phyloP scores from a whole-genome alignment of 306 rosid species.

The Ormosia semicastrata region DNA sequence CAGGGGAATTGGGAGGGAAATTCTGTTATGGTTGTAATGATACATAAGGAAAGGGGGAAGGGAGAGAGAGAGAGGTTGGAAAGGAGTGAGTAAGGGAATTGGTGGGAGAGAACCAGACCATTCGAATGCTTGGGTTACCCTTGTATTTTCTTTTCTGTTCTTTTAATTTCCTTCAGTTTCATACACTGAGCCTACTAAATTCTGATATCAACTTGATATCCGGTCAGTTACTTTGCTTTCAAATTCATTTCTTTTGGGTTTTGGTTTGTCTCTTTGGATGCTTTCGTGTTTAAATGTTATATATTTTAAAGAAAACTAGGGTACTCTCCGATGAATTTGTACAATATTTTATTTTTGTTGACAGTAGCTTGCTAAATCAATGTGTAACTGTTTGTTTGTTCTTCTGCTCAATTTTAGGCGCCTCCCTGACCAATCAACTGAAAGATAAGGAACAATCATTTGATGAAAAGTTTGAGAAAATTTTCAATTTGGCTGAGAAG shows the following conservation, averaged over 20 bases:
- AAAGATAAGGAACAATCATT: constrained; percentile 73
- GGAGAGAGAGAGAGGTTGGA: too few relatives aligned
- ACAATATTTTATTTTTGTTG: constrained; percentile 10
- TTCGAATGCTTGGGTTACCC: not conserved
- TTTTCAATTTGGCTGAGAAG: constrained; percentile 64
- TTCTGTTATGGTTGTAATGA: not conserved
- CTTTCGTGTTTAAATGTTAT: not conserved
- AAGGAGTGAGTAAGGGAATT: too few relatives aligned
- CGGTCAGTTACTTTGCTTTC: not conserved
- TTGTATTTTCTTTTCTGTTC: not conserved
- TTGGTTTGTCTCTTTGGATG: constrained; percentile 12
- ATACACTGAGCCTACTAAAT: not conserved
- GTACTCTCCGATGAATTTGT: not conserved
- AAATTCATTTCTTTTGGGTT: constrained; percentile 18
- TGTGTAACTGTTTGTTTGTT: constrained; percentile 18
- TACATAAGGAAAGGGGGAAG: not conserved
- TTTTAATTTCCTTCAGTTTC: not conserved
- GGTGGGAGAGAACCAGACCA: not conserved
- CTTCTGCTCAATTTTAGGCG: constrained; percentile 46
- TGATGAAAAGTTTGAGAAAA: constrained; percentile 73
- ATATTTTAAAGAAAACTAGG: constrained; percentile 5
- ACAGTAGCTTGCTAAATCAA: constrained; percentile 6
- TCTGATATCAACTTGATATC: not conserved
- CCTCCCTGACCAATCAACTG: constrained; percentile 65
- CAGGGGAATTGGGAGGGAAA: not conserved